Evolutionary conservation across 2,329 filamentous ascomycete genomes (phyloP), one percentile per base, ranked within the genome.

Genomic region (Septoria linicola): DNA sequence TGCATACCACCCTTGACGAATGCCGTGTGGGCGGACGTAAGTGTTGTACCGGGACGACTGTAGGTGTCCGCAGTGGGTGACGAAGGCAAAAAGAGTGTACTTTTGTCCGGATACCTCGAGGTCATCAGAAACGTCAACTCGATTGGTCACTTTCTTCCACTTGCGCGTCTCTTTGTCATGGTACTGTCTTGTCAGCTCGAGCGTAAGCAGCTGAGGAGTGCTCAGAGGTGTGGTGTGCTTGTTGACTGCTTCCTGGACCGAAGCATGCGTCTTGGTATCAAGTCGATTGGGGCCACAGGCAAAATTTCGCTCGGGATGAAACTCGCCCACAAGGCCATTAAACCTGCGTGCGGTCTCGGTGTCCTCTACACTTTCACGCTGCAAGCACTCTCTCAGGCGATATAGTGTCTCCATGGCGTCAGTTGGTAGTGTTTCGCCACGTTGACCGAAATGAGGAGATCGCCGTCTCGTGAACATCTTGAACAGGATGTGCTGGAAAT

Each of bases 81-180:
- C 69, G 55, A 83, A 79, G 2, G 80, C 80, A 56, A 81, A 84
- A 0, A 85, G 72, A 1, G 75, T 76, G 60, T 83, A 85, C 8
- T 70, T 63, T 10, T 68, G 70, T 7, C 63, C 70, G 20, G 71
- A 62, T n/a, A 83, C 66, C 36, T 72, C 72, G 20, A 84, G 63
- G 8, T 74, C 67, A 47, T 84, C 80, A 45, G 82, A 73, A 11
- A 84, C 59, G 2, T 73, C 70, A n/a, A 85, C 77, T 35, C 74
- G 74, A 61, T 83, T 76, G 44, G 77, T 72, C 4, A 81, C 63
- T 55, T 84, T 76, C 42, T 77, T 75, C 76, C 81, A 84, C 21
- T 77, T 75, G 2, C 80, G 76, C 27, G 73, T 71, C 3, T 70
- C 69, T 42, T 73, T 68, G 62, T 83, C 79, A 55, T 83, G 80